A percentile compares a stretch with the other conserved stretches of the same genome.
phyloP scores from a whole-genome alignment of 169 alveolate genomes.

The Besnoitia besnoiti region DNA sequence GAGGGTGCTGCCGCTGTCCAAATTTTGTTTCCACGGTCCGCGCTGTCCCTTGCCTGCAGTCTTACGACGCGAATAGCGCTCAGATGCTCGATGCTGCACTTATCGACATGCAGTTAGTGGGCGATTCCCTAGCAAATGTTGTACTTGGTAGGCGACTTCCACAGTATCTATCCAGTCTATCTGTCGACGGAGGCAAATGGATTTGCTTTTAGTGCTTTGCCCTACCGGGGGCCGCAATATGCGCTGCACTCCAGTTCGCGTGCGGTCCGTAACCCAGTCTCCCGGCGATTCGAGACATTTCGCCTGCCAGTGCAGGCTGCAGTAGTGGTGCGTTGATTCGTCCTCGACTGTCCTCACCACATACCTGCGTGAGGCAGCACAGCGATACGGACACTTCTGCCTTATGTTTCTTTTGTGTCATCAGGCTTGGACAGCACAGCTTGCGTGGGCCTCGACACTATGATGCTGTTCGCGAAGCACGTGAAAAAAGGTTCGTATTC shows the following conservation, averaged over 20 bases:
- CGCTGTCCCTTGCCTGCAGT: constrained; percentile 44
- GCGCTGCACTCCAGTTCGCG: too few species aligned
- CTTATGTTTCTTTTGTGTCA: not conserved
- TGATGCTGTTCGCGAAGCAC: constrained; percentile 66
- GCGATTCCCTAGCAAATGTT: constrained; percentile 71
- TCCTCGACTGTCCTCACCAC: not conserved
- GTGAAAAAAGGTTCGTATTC: constrained; percentile 51
- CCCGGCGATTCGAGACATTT: too few species aligned
- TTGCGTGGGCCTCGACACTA: constrained; percentile 63
- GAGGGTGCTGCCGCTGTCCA: not conserved
- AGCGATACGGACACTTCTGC: too few species aligned
- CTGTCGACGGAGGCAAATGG: too few species aligned
- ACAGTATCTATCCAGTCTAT: too few species aligned
- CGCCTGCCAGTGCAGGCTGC: not conserved
- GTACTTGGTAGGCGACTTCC: constrained; percentile 55
- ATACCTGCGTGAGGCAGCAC: too few species aligned
- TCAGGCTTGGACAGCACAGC: constrained; percentile 56
- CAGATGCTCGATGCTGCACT: constrained; percentile 63
- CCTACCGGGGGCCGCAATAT: too few species aligned
- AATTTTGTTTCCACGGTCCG: not conserved
- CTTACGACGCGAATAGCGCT: constrained; percentile 57
- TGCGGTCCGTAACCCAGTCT: too few species aligned
- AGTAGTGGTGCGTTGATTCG: not conserved
- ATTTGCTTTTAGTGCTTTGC: too few species aligned
- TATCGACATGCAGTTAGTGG: constrained; percentile 68